Conservation (phyloP, 1,284 basidiomycete species). For the Austroboletus olivaceoglutinosus region DNA sequence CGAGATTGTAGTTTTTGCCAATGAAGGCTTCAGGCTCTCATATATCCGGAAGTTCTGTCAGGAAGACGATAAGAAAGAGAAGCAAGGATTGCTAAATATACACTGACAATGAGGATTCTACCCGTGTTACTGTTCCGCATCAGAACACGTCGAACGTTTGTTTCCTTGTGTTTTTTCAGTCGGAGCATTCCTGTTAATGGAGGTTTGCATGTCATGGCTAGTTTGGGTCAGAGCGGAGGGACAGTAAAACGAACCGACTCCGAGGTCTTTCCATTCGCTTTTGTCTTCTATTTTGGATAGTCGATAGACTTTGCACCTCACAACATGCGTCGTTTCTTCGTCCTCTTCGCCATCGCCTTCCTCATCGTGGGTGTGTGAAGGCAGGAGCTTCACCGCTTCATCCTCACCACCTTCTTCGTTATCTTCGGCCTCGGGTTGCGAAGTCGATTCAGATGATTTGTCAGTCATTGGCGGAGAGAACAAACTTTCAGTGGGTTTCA, state of each 20-base stretch:
- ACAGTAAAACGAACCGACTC: slow-evolving; percentile 48
- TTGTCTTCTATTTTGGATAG: slow-evolving; percentile 55
- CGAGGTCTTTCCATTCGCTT: slow-evolving; percentile 58
- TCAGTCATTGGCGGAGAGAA: slow-evolving; percentile 33
- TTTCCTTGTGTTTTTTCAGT: slow-evolving; percentile 69
- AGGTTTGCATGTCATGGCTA: slow-evolving; percentile 3
- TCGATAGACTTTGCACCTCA: slow-evolving; percentile 63
- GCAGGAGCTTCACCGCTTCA: slow-evolving; percentile 33
- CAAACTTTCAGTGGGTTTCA: slow-evolving; percentile 24
- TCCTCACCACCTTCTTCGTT: slow-evolving; percentile 37
- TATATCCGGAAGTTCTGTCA: slow-evolving; percentile 69
- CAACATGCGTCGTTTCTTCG: slow-evolving; percentile 66
- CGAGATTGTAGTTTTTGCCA: slow-evolving; percentile 51
- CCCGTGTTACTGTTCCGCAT: slow-evolving; percentile 70
- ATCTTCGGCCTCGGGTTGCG: slow-evolving; percentile 35
- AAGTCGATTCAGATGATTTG: slow-evolving; percentile 32
- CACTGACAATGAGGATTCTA: slow-evolving; percentile 66
- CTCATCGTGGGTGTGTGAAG: slow-evolving; percentile 51
- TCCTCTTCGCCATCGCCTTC: slow-evolving; percentile 83
- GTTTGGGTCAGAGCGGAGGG: background rate
- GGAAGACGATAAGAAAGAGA: slow-evolving; percentile 1
- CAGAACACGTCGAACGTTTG: slow-evolving; percentile 53
- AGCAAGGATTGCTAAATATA: background rate
- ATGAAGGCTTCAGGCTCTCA: slow-evolving; percentile 49
- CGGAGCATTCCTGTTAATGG: slow-evolving; percentile 54